phyloP scores from a whole-genome alignment of 2,329 filamentous ascomycete species.

The Venturia effusa region DNA sequence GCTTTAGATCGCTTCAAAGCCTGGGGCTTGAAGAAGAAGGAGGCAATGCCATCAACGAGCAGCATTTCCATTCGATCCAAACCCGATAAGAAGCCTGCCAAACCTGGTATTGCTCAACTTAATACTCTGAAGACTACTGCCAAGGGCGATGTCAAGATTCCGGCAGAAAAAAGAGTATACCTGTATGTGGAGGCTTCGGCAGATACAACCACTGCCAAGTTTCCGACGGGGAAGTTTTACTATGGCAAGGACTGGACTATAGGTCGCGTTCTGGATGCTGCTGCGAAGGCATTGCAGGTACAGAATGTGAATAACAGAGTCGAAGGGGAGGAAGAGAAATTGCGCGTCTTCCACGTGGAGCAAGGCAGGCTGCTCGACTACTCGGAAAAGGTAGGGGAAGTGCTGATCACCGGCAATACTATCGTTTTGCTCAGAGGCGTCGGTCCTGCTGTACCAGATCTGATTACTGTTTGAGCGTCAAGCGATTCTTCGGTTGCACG shows the following conservation, averaged over 20 bases:
- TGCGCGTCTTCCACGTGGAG: conserved; percentile 89
- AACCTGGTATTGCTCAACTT: conserved; percentile 46
- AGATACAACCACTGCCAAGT: conserved; percentile 72
- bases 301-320: conserved; percentile 76
- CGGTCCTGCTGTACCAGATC: conserved; percentile 38
- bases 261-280: conserved; percentile 68
- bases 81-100: conserved; percentile 1
- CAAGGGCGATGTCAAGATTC: conserved; percentile 77
- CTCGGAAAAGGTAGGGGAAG: conserved; percentile 68
- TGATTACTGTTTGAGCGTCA: conserved; percentile 1
- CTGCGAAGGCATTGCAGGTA: conserved; percentile 66
- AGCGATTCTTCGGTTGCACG: not conserved
- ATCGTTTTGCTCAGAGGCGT: conserved; percentile 81
- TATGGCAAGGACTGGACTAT: conserved; percentile 69
- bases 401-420: conserved; percentile 72
- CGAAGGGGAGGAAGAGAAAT: conserved; percentile 62
- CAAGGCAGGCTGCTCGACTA: conserved; percentile 80
- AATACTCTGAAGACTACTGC: conserved; percentile 75
- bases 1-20: conserved; percentile 68
- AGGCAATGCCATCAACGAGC: conserved; percentile 47
- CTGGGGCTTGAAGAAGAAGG: conserved; percentile 68
- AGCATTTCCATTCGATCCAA: not conserved
- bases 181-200: conserved; percentile 83
- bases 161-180: conserved; percentile 78
- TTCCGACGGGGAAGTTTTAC: conserved; percentile 50